Evolutionary conservation across 495 filamentous ascomycete species (phyloP).

Genomic region (Hyaloscypha finlandica): DNA sequence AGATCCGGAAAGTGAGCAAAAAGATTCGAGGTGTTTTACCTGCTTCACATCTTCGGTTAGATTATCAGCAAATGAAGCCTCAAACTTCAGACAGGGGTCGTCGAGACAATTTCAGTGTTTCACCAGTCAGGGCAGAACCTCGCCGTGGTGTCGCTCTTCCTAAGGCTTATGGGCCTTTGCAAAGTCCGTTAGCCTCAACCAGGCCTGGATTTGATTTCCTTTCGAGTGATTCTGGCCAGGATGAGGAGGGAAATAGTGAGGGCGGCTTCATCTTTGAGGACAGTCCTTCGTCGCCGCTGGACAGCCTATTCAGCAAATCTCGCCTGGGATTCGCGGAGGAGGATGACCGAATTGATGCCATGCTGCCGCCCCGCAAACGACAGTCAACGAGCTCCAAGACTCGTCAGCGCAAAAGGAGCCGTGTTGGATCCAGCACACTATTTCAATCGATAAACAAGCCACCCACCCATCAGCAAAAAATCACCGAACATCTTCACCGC

Average conservation of each 20-base stretch:
- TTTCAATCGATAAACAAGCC: conserved; percentile 33
- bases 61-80: conserved; percentile 48
- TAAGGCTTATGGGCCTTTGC: background rate
- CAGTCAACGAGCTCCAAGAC: conserved; percentile 19
- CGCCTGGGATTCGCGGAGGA: conserved; percentile 44
- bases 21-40: conserved; percentile 84
- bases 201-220: conserved; percentile 33
- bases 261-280: conserved; percentile 25
- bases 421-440: conserved; percentile 30
- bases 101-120: conserved; percentile 26
- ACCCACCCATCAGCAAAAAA: conserved; percentile 44
- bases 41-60: conserved; percentile 84
- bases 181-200: conserved; percentile 19
- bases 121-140: conserved; percentile 21
- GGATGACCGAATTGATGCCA: conserved; percentile 56
- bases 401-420: conserved; percentile 35
- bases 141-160: conserved; percentile 58
- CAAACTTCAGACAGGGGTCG: conserved; percentile 40
- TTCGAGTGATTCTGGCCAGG: conserved; percentile 52
- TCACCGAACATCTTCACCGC: conserved; percentile 42
- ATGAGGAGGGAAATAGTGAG: conserved; percentile 33
- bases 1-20: conserved; percentile 43
- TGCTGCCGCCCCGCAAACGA: conserved; percentile 49
- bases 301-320: conserved; percentile 10
- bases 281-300: conserved; percentile 11